A percentile compares a stretch with the other conserved stretches of the same genome.
phyloP scores from a whole-genome alignment of 257 asterid species.

The Solanum bulbocastanum region DNA sequence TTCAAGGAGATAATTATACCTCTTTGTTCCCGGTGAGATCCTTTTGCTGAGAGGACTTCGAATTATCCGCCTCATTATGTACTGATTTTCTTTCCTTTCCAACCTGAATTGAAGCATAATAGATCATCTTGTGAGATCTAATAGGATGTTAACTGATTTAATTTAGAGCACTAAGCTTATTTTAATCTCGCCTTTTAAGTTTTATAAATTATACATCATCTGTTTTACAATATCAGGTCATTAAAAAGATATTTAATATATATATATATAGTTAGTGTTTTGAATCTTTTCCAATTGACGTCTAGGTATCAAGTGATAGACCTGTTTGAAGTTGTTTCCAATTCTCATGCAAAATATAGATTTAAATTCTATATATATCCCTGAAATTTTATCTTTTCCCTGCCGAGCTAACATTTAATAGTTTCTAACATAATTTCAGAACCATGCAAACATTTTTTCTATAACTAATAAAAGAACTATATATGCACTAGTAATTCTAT shows the following conservation, averaged over 20 bases:
- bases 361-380: not conserved
- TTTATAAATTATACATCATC: not conserved
- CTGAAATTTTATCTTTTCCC: not conserved
- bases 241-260: not conserved
- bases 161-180: not conserved
- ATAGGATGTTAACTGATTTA: not conserved
- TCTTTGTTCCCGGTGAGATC: conserved; percentile 10
- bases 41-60: conserved; percentile 16
- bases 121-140: not conserved
- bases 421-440: not conserved
- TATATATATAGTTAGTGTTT: not conserved
- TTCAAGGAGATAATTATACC: conserved; percentile 1
- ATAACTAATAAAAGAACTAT: too few relatives aligned
- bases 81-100: conserved; percentile 18
- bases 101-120: conserved; percentile 15
- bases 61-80: conserved; percentile 12
- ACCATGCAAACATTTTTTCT: not conserved
- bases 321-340: not conserved
- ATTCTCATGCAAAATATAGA: not conserved
- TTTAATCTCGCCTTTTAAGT: not conserved
- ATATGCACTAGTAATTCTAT: not conserved
- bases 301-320: not conserved
- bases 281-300: not conserved
- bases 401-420: not conserved
- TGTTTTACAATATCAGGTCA: not conserved